A percentile compares a stretch with the other conserved stretches of the same genome.
These are phyloP conservation scores for Podospora fimiseda DNA, from an alignment of 495 filamentous ascomycete species.

Conservation along the genomic window DNA sequence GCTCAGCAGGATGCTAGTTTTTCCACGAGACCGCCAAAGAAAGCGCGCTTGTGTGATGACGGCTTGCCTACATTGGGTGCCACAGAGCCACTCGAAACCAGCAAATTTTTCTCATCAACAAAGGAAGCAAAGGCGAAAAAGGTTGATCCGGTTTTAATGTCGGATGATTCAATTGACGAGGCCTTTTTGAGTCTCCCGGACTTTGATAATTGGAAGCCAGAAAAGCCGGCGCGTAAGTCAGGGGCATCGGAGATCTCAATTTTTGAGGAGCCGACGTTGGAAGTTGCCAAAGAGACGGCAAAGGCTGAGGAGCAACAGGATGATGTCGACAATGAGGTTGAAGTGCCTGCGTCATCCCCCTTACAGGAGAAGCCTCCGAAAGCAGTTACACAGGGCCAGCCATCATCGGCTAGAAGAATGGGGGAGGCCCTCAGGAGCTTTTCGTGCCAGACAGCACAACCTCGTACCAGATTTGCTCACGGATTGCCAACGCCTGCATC, in stretches of 20 bases:
- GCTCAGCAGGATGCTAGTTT: conserved; percentile 18
- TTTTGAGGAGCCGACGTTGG: conserved; percentile 19
- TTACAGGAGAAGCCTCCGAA: not conserved
- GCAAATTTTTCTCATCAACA: conserved; percentile 36
- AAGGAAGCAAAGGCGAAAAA: conserved; percentile 17
- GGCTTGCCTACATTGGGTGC: conserved; percentile 12
- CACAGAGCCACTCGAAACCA: conserved; percentile 23
- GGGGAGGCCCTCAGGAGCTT: conserved; percentile 16
- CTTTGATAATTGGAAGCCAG: conserved; percentile 11
- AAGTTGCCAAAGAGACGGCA: not conserved
- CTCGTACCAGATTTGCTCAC: conserved; percentile 19
- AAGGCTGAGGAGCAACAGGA: not conserved
- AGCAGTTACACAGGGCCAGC: not conserved
- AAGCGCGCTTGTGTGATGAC: conserved; percentile 43
- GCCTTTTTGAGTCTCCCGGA: conserved; percentile 38
- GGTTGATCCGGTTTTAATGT: conserved; percentile 32
- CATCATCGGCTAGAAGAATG: conserved; percentile 13
- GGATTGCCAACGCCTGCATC: conserved; percentile 29
- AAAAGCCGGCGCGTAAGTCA: conserved; percentile 12
- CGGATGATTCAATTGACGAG: conserved; percentile 43
- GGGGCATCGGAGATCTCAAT: conserved; percentile 13
- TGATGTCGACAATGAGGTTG: conserved; percentile 14
- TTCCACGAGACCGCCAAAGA: conserved; percentile 41
- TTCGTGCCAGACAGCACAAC: conserved; percentile 17
- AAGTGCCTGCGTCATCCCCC: conserved; percentile 26